Evolutionary conservation across 306 rosid species (phyloP).

Genomic region (Coriaria nepalensis): DNA sequence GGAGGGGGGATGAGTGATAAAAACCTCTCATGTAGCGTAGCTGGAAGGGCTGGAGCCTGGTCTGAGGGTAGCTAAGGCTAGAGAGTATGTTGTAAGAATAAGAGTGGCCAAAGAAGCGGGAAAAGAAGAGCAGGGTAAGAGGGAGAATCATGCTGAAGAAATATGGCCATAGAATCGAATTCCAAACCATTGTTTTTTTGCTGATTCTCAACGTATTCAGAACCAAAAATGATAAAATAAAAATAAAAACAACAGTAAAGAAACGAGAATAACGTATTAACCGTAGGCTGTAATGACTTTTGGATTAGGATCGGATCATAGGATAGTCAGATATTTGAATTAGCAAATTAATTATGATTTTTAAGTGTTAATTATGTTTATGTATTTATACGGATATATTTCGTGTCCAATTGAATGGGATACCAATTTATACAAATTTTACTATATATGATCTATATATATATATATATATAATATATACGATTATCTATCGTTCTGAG

Average conservation of each 20-base stretch:
- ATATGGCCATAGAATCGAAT: constrained; percentile 27
- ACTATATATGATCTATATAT: no score
- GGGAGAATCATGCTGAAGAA: constrained; percentile 27
- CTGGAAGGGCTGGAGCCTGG: constrained; percentile 44
- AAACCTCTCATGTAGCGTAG: constrained; percentile 75
- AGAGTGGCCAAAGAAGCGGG: constrained; percentile 25
- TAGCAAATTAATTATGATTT: no score
- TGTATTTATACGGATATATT: no score
- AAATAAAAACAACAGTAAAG: not conserved
- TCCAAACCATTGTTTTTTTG: constrained; percentile 31
- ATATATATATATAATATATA: no score
- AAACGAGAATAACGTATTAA: no score
- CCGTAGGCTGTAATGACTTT: no score
- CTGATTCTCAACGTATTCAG: constrained; percentile 19
- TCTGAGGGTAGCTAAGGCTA: constrained; percentile 60
- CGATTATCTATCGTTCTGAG: no score
- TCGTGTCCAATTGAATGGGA: no score
- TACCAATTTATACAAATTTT: no score
- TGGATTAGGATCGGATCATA: no score
- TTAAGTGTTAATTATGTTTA: no score
- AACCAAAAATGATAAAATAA: not conserved
- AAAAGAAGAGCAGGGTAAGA: constrained; percentile 24
- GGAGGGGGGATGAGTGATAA: constrained; percentile 4
- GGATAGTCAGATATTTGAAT: no score
- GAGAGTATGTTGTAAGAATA: constrained; percentile 40